Base-by-base conservation (phyloP, 176 grass and related monocot genomes). In the barley (Hordeum vulgare) region DNA sequence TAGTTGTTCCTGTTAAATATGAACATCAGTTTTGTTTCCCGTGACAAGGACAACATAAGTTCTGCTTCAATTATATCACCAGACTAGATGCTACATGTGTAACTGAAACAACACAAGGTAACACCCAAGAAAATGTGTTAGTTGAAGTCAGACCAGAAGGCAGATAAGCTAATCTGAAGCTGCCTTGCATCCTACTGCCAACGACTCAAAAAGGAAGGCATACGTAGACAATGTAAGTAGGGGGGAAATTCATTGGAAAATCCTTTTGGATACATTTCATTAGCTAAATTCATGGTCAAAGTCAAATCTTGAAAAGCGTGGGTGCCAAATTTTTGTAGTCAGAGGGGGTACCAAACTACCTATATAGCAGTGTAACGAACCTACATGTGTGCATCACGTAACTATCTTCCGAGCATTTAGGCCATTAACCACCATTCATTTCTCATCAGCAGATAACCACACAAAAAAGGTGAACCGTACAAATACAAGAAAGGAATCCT, bases 1-100 rank as follows among this genome's bases (percentile, higher is more conserved):
- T 14, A 99, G 58, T 94, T 99, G 93, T 51, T 99, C 97, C 97
- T 99, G 85, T 65, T 73, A 31, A 89, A 71, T 57, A 40, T 10
- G 18, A 61, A 45, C 15, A 74, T 69, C 14, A 87, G 65, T 51
- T 62, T 34, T 51, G 31, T 66, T 51, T 72, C 61, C 25, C 68
- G 0, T 7, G 39, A 71, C 7, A 81, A 68, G 29, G 61, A 6
- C 9, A 58, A 20, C 21, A 71, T 0, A 71, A 44, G 17, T 3
- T 17, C 1, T 21, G 74, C 59, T 54, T 9, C 29, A 51, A 54
- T 39, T 51, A 23, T 54, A 76, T 44, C 27, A 77, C 14, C 40
- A 35, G 36, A 60, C 20, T 25, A 54, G 15, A 75, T 26, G 41
- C 3, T 31, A 3, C 41, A 18, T 25, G 60, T 58, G 20, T 23